Evolutionary conservation across 2,329 filamentous ascomycete species (phyloP).

Genomic region (Delphinella strobiligena): DNA sequence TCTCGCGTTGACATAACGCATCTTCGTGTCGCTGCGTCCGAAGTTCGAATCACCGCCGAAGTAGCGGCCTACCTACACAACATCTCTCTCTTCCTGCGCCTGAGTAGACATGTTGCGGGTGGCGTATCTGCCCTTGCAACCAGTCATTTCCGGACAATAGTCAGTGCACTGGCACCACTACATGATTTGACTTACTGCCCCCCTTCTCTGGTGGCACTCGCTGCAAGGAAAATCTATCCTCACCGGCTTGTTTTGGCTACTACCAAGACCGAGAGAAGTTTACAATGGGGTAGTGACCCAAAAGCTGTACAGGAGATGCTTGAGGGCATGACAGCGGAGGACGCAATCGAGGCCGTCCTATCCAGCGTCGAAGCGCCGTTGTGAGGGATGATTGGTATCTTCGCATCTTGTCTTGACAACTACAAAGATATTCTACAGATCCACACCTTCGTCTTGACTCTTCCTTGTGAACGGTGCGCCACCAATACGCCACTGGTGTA

Average conservation of each 20-base stretch:
- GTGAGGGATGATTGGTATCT: conserved; percentile 11
- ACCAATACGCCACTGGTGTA: conserved; percentile 10
- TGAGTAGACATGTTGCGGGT: conserved; percentile 72
- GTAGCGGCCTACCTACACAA: conserved; percentile 78
- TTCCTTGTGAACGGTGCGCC: conserved; percentile 6
- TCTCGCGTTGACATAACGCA: conserved; percentile 39
- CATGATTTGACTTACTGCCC: conserved; percentile 73
- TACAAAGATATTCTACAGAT: too few relatives aligned
- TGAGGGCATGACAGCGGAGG: conserved; percentile 43
- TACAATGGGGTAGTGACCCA: conserved; percentile 83
- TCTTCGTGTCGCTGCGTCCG: conserved; percentile 46
- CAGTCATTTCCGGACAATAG: conserved; percentile 49
- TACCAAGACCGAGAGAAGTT: conserved; percentile 65
- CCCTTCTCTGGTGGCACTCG: conserved; percentile 70
- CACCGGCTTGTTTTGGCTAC: conserved; percentile 66
- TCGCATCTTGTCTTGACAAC: neutral
- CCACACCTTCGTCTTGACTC: neutral
- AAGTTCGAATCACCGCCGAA: conserved; percentile 59
- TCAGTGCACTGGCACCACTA: conserved; percentile 61
- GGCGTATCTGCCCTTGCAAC: conserved; percentile 71
- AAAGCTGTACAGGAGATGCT: conserved; percentile 57
- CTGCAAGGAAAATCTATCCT: conserved; percentile 74
- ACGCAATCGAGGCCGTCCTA: conserved; percentile 48
- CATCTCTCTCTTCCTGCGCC: conserved; percentile 71
- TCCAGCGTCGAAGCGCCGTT: conserved; percentile 44